Evolutionary conservation across 2,329 filamentous ascomycete species (phyloP).

Genomic region (Sporothrix sp.): DNA sequence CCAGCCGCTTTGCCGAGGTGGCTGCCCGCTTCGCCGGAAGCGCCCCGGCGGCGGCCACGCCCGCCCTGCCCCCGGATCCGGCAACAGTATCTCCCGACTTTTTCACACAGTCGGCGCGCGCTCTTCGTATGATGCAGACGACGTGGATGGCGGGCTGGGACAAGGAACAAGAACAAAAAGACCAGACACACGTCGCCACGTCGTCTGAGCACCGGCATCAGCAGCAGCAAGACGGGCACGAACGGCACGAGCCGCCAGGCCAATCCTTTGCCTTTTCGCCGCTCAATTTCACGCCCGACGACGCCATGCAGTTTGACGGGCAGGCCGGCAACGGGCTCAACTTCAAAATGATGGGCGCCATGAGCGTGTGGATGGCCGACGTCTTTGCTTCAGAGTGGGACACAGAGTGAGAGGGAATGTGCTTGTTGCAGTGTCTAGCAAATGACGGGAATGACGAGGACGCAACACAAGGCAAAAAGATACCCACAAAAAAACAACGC

Average conservation of each 20-base stretch:
- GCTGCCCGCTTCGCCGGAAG: neutral
- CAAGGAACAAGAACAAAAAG: neutral
- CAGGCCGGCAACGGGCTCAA: neutral
- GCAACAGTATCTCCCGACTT: neutral
- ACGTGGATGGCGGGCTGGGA: constrained; percentile 3
- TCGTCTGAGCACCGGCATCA: neutral
- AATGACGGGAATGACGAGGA: neutral
- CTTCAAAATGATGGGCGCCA: neutral
- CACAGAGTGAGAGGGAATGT: neutral
- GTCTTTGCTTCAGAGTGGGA: constrained; percentile 1
- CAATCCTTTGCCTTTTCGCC: neutral
- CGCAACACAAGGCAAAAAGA: neutral
- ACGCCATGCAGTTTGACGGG: neutral
- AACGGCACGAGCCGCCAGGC: neutral
- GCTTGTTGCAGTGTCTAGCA: neutral
- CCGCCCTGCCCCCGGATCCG: neutral
- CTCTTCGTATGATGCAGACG: neutral
- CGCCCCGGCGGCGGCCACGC: neutral
- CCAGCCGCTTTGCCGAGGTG: neutral
- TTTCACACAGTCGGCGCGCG: neutral
- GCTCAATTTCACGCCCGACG: neutral
- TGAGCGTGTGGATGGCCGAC: constrained; percentile 4
- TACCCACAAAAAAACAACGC: neutral
- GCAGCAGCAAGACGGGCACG: neutral
- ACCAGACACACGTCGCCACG: too few species aligned